Conservation (phyloP, 2,329 filamentous ascomycete genomes). For the Fusarium musae region DNA sequence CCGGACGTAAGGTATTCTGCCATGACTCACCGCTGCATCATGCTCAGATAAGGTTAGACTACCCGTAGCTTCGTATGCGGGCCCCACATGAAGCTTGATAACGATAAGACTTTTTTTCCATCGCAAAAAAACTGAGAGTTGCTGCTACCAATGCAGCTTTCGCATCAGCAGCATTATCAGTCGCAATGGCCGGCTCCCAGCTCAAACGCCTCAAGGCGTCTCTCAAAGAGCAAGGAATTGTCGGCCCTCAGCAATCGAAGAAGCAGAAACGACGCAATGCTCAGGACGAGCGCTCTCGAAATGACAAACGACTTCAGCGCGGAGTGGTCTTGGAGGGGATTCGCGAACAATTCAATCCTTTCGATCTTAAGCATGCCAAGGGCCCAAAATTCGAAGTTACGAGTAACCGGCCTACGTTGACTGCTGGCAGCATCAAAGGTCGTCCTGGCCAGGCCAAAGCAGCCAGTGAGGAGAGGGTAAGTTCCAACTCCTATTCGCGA, state of each 20-base stretch:
- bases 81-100: slow-evolving; percentile 37
- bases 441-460: slow-evolving; percentile 88
- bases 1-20: slow-evolving; percentile 39
- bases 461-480: slow-evolving; percentile 84
- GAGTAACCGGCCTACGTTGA: slow-evolving; percentile 68
- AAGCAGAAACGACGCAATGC: slow-evolving; percentile 86
- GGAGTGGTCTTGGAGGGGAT: slow-evolving; percentile 84
- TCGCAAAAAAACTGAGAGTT: slow-evolving; percentile 39
- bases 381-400: slow-evolving; percentile 89
- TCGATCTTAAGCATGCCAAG: slow-evolving; percentile 87
- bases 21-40: background rate
- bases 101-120: slow-evolving; percentile 45
- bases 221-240: slow-evolving; percentile 86
- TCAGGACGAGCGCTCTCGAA: slow-evolving; percentile 71
- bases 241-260: slow-evolving; percentile 92
- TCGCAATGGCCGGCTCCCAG: slow-evolving; percentile 90
- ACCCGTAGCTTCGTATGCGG: background rate
- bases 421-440: slow-evolving; percentile 71
- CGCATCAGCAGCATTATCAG: slow-evolving; percentile 27
- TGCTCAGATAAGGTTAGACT: background rate
- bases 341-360: slow-evolving; percentile 96
- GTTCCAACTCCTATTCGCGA: slow-evolving; percentile 21
- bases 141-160: slow-evolving; percentile 10
- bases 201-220: slow-evolving; percentile 95
- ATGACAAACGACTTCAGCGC: slow-evolving; percentile 80